Percentiles rank a stretch among this genome's conserved stretches.
phyloP scores from a whole-genome alignment of 1,284 basidiomycete genomes.

The Malassezia brasiliensis region DNA sequence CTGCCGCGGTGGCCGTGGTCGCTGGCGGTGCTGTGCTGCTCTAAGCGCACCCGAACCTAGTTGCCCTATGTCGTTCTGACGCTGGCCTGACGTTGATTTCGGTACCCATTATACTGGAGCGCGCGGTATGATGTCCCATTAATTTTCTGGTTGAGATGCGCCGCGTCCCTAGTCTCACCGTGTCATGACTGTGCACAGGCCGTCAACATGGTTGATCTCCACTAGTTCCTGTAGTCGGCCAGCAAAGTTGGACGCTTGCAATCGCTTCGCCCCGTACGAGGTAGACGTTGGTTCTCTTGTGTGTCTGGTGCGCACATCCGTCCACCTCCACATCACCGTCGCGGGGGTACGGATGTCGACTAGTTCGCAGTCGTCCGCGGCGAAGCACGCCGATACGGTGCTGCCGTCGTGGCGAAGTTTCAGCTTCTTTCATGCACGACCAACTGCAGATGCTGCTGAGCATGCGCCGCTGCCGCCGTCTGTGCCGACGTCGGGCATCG shows the following conservation, averaged over 20 bases:
- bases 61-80: background rate
- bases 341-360: constrained; percentile 2
- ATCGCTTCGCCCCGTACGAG: no score
- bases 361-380: constrained; percentile 1
- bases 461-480: background rate
- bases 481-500: background rate
- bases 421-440: constrained; percentile 9
- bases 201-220: no score
- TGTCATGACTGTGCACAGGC: no score
- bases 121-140: background rate
- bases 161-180: background rate
- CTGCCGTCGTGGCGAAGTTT: constrained; percentile 14
- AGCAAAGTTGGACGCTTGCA: no score
- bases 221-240: no score
- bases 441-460: background rate
- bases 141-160: constrained; percentile 1
- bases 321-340: background rate
- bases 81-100: no score
- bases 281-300: no score
- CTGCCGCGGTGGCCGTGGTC: constrained; percentile 29
- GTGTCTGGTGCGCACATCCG: background rate
- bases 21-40: constrained; percentile 40
- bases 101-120: background rate
- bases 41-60: constrained; percentile 18
- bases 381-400: constrained; percentile 2